Conservation (phyloP, 768 basidiomycete species). For the Termitomyces sp. region DNA sequence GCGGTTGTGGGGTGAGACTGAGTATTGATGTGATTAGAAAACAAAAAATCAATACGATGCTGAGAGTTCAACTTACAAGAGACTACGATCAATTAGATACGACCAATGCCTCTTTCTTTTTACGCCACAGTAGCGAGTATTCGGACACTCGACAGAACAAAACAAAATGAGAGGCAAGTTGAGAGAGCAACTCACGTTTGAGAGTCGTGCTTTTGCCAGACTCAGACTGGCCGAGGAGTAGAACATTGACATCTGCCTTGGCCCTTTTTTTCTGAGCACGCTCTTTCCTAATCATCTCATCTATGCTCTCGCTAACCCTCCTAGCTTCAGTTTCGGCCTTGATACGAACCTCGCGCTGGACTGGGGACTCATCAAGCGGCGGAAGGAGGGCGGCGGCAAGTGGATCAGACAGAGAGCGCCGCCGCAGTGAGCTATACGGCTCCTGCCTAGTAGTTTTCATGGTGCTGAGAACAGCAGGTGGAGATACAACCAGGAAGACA, state of each 20-base stretch:
- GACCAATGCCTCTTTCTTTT: not conserved
- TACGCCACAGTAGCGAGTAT: not conserved
- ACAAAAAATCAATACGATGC: conserved; percentile 5
- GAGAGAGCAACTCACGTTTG: conserved; percentile 61
- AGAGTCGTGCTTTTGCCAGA: conserved; percentile 86
- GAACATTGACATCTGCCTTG: conserved; percentile 65
- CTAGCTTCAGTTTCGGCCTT: conserved; percentile 67
- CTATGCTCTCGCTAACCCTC: conserved; percentile 70
- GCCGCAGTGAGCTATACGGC: conserved; percentile 19
- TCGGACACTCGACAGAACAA: not conserved
- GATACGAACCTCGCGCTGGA: conserved; percentile 61
- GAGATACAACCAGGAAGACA: conserved; percentile 16
- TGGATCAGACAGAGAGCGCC: conserved; percentile 59
- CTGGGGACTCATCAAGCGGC: conserved; percentile 65
- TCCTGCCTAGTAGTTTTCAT: conserved; percentile 37
- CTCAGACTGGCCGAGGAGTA: conserved; percentile 85
- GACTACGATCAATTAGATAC: not conserved
- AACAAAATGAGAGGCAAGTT: not conserved
- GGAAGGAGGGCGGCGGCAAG: conserved; percentile 63
- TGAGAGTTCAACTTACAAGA: conserved; percentile 9
- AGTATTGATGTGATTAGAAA: conserved; percentile 10
- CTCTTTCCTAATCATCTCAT: conserved; percentile 71
- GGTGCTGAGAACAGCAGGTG: conserved; percentile 15
- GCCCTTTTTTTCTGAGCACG: conserved; percentile 51
- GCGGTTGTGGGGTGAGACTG: conserved; percentile 13